Conservation (phyloP, 345 rosid genomes). For the Odontarrhena argentea region DNA sequence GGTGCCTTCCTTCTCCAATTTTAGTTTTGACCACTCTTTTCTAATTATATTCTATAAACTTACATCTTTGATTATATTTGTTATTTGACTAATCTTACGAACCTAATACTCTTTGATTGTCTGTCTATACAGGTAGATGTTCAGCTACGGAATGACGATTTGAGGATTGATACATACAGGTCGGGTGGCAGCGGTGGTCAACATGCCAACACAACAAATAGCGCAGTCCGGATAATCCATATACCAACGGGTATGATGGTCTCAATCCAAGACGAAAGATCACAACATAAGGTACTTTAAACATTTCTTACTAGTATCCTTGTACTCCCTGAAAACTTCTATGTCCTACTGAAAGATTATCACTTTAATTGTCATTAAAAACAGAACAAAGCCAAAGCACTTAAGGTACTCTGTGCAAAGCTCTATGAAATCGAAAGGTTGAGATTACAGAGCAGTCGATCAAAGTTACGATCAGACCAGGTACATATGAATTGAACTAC, state of each 20-base stretch:
- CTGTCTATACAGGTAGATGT: slow-evolving; percentile 69
- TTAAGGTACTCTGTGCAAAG: slow-evolving; percentile 85
- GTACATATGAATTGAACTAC: slow-evolving; percentile 38
- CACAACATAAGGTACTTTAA: slow-evolving; percentile 86
- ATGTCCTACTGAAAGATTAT: not conserved
- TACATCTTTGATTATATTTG: not conserved
- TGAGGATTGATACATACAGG: slow-evolving; percentile 87
- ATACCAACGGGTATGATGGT: slow-evolving; percentile 75
- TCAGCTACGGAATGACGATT: slow-evolving; percentile 86
- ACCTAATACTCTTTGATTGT: slow-evolving; percentile 15
- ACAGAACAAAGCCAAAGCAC: slow-evolving; percentile 92
- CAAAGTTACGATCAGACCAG: slow-evolving; percentile 89
- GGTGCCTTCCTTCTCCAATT: slow-evolving; percentile 47
- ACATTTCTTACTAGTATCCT: slow-evolving; percentile 1
- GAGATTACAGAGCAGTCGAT: slow-evolving; percentile 65
- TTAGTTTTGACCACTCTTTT: not conserved
- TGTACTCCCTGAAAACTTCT: slow-evolving; percentile 12
- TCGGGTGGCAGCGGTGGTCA: slow-evolving; percentile 94
- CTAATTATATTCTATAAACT: not conserved
- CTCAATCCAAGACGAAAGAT: slow-evolving; percentile 93
- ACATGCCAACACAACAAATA: slow-evolving; percentile 91
- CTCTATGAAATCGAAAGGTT: slow-evolving; percentile 91
- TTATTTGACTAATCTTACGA: not conserved
- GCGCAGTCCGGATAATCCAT: slow-evolving; percentile 91
- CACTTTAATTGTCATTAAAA: not conserved